A percentile compares a stretch with the other conserved stretches of the same genome.
These are phyloP conservation scores for Saccharum hybrid DNA, from an alignment of 202 grass and related monocot genomes.

Conservation along the genomic window DNA sequence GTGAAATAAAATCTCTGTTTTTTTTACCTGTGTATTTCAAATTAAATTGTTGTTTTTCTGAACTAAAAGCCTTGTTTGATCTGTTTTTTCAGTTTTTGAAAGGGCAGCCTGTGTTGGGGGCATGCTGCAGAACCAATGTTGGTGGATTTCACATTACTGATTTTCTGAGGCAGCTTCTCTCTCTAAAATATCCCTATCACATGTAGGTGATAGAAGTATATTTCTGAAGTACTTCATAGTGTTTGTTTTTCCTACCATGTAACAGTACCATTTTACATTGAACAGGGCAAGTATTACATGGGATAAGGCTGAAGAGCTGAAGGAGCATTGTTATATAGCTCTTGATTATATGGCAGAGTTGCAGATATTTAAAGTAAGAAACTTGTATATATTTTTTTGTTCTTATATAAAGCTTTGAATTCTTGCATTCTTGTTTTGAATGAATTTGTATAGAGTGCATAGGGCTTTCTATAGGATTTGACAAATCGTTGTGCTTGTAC, in stretches of 20 bases:
- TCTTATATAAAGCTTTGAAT: slow-evolving; percentile 37
- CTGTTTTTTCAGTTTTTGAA: slow-evolving; percentile 72
- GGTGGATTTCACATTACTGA: slow-evolving; percentile 92
- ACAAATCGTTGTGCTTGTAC: neutral
- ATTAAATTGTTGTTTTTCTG: slow-evolving; percentile 17
- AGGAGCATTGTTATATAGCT: slow-evolving; percentile 92
- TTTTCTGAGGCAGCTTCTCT: slow-evolving; percentile 97
- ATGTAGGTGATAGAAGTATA: slow-evolving; percentile 58
- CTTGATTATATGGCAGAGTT: slow-evolving; percentile 79
- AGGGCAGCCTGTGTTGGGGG: slow-evolving; percentile 84
- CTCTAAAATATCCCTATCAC: slow-evolving; percentile 93
- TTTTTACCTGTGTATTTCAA: slow-evolving; percentile 34
- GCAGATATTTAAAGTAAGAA: slow-evolving; percentile 79
- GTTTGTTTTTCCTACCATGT: slow-evolving; percentile 33
- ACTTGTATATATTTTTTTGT: slow-evolving; percentile 18
- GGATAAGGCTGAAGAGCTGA: slow-evolving; percentile 95
- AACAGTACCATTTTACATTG: slow-evolving; percentile 40
- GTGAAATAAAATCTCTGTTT: neutral
- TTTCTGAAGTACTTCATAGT: slow-evolving; percentile 36
- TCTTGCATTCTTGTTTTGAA: slow-evolving; percentile 15
- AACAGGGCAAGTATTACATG: slow-evolving; percentile 88
- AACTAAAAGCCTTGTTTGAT: slow-evolving; percentile 39
- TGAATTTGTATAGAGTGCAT: slow-evolving; percentile 33
- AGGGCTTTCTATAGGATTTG: slow-evolving; percentile 22
- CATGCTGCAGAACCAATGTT: slow-evolving; percentile 85